Evolutionary conservation across 192 early-diverging fungal genomes (phyloP), one percentile per base, ranked within the genome.

Genomic region (Cladochytrium replicatum): DNA sequence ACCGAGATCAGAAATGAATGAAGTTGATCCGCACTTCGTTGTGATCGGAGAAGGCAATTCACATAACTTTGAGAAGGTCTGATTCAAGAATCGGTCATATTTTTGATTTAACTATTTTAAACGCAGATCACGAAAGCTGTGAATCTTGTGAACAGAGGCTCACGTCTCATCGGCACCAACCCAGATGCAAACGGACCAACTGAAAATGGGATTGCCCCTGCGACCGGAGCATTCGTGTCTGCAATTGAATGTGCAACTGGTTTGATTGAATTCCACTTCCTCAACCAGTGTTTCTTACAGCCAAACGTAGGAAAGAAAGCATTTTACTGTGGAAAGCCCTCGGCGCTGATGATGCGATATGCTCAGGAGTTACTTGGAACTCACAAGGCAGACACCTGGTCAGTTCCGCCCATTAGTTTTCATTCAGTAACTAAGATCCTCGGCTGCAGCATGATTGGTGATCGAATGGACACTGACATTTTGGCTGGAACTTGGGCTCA

Each of bases 381-480:
- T 17, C 51, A 38, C 46, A 72, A 77, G 50, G 56, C 68, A 26
- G 75, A 78, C 26, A 78, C 72, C 15, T 78, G n/a, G n/a, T n/a
- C n/a, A n/a, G n/a, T n/a, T n/a, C n/a, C n/a, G n/a, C n/a, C n/a
- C n/a, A n/a, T n/a, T n/a, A n/a, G n/a, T n/a, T n/a, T n/a, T n/a
- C n/a, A n/a, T n/a, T n/a, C n/a, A n/a, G n/a, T n/a, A n/a, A n/a
- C n/a, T n/a, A n/a, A n/a, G n/a, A n/a, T n/a, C n/a, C n/a, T n/a
- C n/a, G n/a, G n/a, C n/a, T n/a, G n/a, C n/a, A n/a, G 75, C 55
- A 78, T 81, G 26, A 69, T 81, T 56, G 78, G 78, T 42, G 78
- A 81, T 50, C 72, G 78, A 39, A 75, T 81, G 72, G 78, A 81
- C 55, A 81, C 78, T 40, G 78, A 81, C 41, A 75, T 80, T 59